A percentile compares a stretch with the other conserved stretches of the same genome.
Evolutionary conservation across 352 stramenopile species (phyloP).

Genomic region (Achlya hypogyna): DNA sequence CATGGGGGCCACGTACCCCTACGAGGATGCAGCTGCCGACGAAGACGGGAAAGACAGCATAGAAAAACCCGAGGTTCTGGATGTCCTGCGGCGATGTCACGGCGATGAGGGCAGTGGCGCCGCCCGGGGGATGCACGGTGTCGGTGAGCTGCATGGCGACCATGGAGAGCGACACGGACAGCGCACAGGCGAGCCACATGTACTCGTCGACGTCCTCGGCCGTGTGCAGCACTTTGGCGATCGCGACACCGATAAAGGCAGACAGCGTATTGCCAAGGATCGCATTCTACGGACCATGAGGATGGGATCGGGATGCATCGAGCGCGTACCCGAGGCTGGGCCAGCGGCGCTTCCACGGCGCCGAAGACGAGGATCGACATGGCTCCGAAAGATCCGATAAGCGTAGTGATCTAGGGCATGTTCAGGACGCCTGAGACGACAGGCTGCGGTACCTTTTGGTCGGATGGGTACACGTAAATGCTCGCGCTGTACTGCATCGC

Average conservation of each 20-base stretch:
- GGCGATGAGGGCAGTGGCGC: constrained; percentile 28
- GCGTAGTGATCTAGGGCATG: constrained; percentile 17
- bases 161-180: constrained; percentile 26
- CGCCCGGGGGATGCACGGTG: constrained; percentile 29
- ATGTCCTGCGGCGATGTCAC: constrained; percentile 22
- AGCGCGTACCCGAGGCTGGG: constrained; percentile 23
- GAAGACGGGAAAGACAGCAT: constrained; percentile 22
- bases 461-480: neutral
- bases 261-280: constrained; percentile 26
- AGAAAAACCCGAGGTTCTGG: constrained; percentile 23
- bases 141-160: constrained; percentile 27
- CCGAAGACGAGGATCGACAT: constrained; percentile 27
- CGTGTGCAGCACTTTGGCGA: constrained; percentile 18
- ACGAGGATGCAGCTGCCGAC: constrained; percentile 22
- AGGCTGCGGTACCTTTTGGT: neutral
- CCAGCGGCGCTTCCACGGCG: constrained; percentile 22
- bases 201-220: constrained; percentile 1
- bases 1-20: neutral
- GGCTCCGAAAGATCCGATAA: constrained; percentile 32
- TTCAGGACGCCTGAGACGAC: neutral
- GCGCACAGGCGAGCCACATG: constrained; percentile 19
- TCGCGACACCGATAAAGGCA: constrained; percentile 25
- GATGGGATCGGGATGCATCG: neutral
- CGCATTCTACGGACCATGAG: constrained; percentile 19
- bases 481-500: constrained; percentile 8